Evolutionary conservation across 768 basidiomycete genomes (phyloP).

Genomic region (Rubroboletus satanas): DNA sequence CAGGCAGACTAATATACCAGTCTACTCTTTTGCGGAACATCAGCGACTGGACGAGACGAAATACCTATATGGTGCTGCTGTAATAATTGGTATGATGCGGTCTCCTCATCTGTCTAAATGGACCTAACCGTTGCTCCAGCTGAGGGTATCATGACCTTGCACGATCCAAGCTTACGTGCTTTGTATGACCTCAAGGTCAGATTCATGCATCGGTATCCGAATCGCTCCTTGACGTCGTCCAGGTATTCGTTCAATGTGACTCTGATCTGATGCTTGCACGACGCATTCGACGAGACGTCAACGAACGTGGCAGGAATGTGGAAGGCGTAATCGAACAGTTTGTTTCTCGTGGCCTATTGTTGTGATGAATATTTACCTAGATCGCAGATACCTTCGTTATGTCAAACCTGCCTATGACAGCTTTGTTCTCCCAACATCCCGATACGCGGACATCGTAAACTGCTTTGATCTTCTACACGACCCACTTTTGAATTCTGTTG

Average conservation of each 20-base stretch:
- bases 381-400: conserved; percentile 79
- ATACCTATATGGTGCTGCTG: conserved; percentile 89
- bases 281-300: conserved; percentile 81
- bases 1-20: conserved; percentile 81
- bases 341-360: conserved; percentile 15
- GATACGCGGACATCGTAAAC: conserved; percentile 82
- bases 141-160: conserved; percentile 90
- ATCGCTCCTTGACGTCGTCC: neutral
- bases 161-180: conserved; percentile 70
- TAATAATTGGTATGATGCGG: conserved; percentile 69
- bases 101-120: neutral
- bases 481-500: neutral
- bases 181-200: conserved; percentile 89
- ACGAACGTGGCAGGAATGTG: conserved; percentile 82
- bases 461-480: neutral
- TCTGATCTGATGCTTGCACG: conserved; percentile 97
- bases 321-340: conserved; percentile 89
- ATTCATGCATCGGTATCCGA: neutral
- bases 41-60: conserved; percentile 75
- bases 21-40: conserved; percentile 92
- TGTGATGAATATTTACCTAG: neutral
- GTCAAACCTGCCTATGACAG: conserved; percentile 95
- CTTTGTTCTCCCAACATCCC: conserved; percentile 85
- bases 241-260: conserved; percentile 91
- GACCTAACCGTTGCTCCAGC: conserved; percentile 37